These are phyloP conservation scores for Pythium diclinum DNA, from an alignment of 352 stramenopile genomes.

Conservation along the genomic window DNA sequence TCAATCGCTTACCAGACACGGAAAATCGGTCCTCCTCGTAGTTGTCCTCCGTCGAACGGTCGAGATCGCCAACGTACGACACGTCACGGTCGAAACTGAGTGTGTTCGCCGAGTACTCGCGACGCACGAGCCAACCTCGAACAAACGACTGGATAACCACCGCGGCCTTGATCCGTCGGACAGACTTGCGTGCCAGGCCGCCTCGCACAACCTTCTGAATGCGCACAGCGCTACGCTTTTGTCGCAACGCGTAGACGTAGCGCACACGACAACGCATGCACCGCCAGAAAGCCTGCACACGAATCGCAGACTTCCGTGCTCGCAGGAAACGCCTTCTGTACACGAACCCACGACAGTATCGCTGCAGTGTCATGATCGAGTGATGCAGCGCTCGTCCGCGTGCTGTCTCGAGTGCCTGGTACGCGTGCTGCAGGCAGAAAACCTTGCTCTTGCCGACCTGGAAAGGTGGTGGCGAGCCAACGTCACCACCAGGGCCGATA, in stretches of 20 bases:
- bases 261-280: conserved; percentile 41
- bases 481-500: conserved; percentile 30
- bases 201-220: conserved; percentile 54
- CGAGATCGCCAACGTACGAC: conserved; percentile 68
- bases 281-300: conserved; percentile 57
- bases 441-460: conserved; percentile 84
- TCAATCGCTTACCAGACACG: conserved; percentile 10
- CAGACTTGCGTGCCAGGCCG: conserved; percentile 36
- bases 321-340: conserved; percentile 47
- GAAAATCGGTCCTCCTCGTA: conserved; percentile 47
- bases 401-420: conserved; percentile 61
- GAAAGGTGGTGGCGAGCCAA: conserved; percentile 43
- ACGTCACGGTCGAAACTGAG: conserved; percentile 77
- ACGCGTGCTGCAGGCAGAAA: conserved; percentile 66
- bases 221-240: conserved; percentile 42
- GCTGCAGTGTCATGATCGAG: conserved; percentile 68
- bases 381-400: conserved; percentile 65
- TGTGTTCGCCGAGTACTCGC: conserved; percentile 74
- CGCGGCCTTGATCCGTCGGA: conserved; percentile 43
- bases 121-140: conserved; percentile 75
- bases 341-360: conserved; percentile 69
- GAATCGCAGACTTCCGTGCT: conserved; percentile 42
- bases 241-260: conserved; percentile 38
- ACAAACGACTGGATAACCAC: conserved; percentile 78
- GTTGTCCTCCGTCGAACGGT: conserved; percentile 45